Conservation (phyloP, 441 rosid species). For the Corymbia calophylla region DNA sequence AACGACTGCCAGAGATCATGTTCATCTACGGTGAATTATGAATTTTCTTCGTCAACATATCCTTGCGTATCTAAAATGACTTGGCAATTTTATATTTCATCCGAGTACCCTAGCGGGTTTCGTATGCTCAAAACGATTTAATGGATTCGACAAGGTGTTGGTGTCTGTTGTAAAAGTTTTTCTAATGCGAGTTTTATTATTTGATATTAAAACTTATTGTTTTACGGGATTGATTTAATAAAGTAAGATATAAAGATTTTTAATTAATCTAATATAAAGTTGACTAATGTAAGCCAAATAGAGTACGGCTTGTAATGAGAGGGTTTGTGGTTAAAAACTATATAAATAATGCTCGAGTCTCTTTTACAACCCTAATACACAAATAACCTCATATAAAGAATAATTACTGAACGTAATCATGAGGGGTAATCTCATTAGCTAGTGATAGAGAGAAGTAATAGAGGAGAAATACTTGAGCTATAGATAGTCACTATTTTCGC, state of each 20-base stretch:
- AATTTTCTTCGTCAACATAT: background rate
- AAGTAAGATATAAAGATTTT: background rate
- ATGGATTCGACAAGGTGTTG: background rate
- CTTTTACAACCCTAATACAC: no score
- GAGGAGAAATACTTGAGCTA: no score
- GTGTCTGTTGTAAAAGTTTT: background rate
- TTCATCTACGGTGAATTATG: background rate
- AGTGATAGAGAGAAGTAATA: no score
- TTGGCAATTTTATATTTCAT: background rate
- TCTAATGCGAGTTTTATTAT: background rate
- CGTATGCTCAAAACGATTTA: background rate
- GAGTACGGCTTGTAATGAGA: no score
- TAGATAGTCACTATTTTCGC: no score
- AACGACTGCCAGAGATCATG: background rate
- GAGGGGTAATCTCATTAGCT: no score
- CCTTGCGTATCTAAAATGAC: background rate
- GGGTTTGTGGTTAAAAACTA: no score
- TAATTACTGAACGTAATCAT: no score
- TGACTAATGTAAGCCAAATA: no score
- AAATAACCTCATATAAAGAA: no score
- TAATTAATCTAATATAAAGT: no score
- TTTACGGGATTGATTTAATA: background rate
- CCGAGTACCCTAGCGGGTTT: background rate
- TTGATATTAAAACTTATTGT: background rate
- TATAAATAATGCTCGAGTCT: no score